phyloP scores from a whole-genome alignment of 1,284 basidiomycete species.

The Wolfiporia cocos region DNA sequence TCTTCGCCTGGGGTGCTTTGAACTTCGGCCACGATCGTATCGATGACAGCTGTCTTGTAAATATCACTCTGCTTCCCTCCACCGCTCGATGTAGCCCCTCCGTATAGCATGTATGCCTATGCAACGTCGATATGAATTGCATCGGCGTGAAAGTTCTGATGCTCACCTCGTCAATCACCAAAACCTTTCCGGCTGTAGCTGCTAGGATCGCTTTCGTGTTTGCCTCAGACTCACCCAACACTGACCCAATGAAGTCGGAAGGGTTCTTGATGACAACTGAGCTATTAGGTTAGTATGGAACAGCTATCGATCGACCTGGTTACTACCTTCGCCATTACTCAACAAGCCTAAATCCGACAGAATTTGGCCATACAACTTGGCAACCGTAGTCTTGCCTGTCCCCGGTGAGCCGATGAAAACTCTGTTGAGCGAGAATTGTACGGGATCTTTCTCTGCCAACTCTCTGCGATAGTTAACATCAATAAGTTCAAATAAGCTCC shows the following conservation, averaged over 20 bases:
- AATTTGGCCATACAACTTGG: conserved; percentile 56
- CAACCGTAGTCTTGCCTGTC: conserved; percentile 65
- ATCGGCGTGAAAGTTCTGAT: background rate
- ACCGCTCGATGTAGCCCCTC: conserved; percentile 31
- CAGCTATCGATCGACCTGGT: background rate
- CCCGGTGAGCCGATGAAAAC: conserved; percentile 61
- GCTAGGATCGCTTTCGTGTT: conserved; percentile 57
- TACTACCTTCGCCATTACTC: conserved; percentile 58
- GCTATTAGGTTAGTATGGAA: background rate
- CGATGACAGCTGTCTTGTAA: conserved; percentile 62
- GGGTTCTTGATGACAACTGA: conserved; percentile 62
- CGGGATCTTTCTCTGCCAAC: conserved; percentile 43
- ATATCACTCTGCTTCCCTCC: conserved; percentile 31
- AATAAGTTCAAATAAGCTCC: conserved; percentile 40
- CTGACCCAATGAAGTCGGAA: conserved; percentile 51
- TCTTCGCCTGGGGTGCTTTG: conserved; percentile 64
- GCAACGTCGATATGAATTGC: background rate
- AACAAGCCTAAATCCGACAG: conserved; percentile 52
- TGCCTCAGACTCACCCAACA: conserved; percentile 52
- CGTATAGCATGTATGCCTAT: conserved; percentile 64
- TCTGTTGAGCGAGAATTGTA: conserved; percentile 51
- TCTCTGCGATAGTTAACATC: conserved; percentile 54
- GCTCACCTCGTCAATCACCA: conserved; percentile 57
- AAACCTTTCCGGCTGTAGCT: conserved; percentile 51
- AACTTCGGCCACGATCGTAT: conserved; percentile 67